Evolutionary conservation across 108 stramenopile species (phyloP).

Genomic region (Pseudonitzschia pungens): DNA sequence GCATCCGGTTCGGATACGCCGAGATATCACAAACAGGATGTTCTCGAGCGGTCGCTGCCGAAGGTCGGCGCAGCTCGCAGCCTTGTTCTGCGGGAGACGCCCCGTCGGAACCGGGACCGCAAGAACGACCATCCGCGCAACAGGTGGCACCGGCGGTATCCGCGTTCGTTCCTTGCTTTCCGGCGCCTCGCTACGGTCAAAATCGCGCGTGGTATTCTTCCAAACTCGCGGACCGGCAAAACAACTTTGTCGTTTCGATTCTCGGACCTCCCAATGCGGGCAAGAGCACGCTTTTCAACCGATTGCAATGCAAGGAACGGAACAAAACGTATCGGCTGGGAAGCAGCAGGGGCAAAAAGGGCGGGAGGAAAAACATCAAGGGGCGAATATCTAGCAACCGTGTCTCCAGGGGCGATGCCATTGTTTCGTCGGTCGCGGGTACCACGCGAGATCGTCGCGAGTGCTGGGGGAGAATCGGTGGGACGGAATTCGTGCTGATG

Average conservation of each 20-base stretch:
- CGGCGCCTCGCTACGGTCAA: neutral
- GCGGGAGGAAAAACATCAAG: slow-evolving; percentile 6
- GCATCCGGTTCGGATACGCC: too few species aligned
- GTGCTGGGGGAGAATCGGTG: slow-evolving; percentile 81
- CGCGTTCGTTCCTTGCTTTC: neutral
- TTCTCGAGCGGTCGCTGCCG: neutral
- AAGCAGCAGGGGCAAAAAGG: slow-evolving; percentile 34
- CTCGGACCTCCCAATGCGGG: slow-evolving; percentile 92
- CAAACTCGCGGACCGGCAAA: neutral
- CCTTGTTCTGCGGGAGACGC: neutral
- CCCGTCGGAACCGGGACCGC: neutral
- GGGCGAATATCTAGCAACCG: slow-evolving; percentile 45
- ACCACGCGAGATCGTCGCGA: slow-evolving; percentile 90
- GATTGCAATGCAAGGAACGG: slow-evolving; percentile 74
- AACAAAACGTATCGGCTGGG: slow-evolving; percentile 65
- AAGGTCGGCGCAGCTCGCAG: neutral
- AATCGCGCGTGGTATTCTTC: neutral
- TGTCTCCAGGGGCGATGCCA: slow-evolving; percentile 63
- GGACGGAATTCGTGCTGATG: slow-evolving; percentile 71
- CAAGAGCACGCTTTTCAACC: slow-evolving; percentile 87
- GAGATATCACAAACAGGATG: neutral
- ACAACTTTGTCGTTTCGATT: slow-evolving; percentile 61
- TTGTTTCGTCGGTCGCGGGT: slow-evolving; percentile 78
- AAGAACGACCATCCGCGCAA: neutral
- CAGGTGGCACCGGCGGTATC: neutral